Evolutionary conservation across 352 stramenopile species (phyloP), one percentile per base, ranked within the genome.

Genomic region (Thraustochytrium sp.): DNA sequence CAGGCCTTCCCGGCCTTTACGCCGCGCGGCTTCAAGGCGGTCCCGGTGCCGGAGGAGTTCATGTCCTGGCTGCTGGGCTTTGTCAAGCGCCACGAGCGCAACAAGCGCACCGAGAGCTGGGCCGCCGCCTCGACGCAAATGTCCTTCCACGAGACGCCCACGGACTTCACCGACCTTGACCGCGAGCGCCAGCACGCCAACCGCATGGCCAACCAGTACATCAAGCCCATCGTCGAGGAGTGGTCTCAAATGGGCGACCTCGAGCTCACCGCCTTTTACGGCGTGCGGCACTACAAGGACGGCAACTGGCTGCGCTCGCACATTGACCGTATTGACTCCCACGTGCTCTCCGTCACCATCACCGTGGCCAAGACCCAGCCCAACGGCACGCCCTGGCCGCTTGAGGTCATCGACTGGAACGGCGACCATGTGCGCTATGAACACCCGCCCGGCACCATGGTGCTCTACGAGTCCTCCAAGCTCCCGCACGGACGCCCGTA

Each of bases 141-240:
- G 55, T 68, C 34, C 49, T 84, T 84, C 59, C 54, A 80, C 51
- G 75, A 84, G 61, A 78, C 44, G n/a, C 75, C 75, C 0, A 84
- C 75, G 4, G 42, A 53, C 16, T 84, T 84, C 40, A 83, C 49
- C 13, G 75, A 83, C 21, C 55, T 84, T 9, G 75, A 84, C 59
- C 55, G 61, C 37, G 61, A 63, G 55, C 23, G 59, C n/a, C 8
- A 13, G 21, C 16, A 83, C 34, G 31, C 26, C n/a, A 56, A 84
- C 44, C 29, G 61, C n/a, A 80, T 80, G 54, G 75, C 59, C 36
- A 84, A 84, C 29, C 13, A 84, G 61, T 83, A 61, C 75, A 63
- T 85, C 38, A 82, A 85, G 54, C 77, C 77, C 4, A 36, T 85
- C 34, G 77, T 85, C 13, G 77, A 85, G 44, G 64, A 63, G 64